Base-by-base conservation (phyloP, 805 yeast genomes). In the Candida jianshihensis region DNA sequence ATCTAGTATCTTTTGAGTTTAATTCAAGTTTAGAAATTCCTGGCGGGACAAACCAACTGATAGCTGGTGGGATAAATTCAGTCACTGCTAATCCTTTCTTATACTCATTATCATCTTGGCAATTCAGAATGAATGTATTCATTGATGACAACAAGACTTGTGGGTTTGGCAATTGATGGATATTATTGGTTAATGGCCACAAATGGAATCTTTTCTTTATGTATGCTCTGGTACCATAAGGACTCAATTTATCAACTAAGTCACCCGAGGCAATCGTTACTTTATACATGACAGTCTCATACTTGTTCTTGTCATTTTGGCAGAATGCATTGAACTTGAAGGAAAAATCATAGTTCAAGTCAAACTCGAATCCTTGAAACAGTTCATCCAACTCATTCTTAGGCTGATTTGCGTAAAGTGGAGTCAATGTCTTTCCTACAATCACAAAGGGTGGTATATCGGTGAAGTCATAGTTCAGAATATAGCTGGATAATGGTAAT, bases 151-250 rank as follows among this genome's bases (percentile, higher is more conserved):
- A 39, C 26, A 49, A 35, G 4, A 49, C 48, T 11, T 41, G 47
- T 4, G 32, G 41, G 31, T 48, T 46, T 14, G 34, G 31, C 5
- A 44, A 33, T 37, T 42, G 48, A 37, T 48, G 52, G 22, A 49
- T 49, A 28, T 48, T 43, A 30, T 47, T 48, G 13, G 47, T 48
- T 29, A 49, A 34, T 10, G 54, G 54, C 54, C 54, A 49, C n/a
- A 31, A 7, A 12, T 46, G 30, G 33, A 45, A 49, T 10, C 37
- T 40, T n/a, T 46, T 44, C 15, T 20, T 26, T 15, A 42, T 36
- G 30, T 44, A 38, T n/a, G 47, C 21, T 17, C 32, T 30, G 30
- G 42, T 29, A 1, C 44, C 44, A 29, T 44, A 44, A 2, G 48
- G 48, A 27, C 40, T 43, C 29, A 41, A 28, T 16, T 39, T 35